phyloP scores from a whole-genome alignment of 2,329 filamentous ascomycete species.

The Diaporthe sp. region DNA sequence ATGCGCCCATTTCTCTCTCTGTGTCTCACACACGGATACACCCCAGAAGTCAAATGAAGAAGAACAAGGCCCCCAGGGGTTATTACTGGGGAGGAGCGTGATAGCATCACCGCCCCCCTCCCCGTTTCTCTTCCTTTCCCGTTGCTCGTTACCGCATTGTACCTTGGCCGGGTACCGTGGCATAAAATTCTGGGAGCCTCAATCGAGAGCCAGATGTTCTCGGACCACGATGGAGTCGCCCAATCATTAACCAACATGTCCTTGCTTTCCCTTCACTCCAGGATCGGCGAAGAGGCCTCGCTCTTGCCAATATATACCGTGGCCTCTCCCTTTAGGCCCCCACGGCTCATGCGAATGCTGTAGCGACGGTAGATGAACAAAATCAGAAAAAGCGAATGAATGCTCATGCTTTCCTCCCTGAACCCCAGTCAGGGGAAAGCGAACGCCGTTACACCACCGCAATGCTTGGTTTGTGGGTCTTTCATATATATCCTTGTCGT shows the following conservation, averaged over 20 bases:
- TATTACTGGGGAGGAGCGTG: neutral
- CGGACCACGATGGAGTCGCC: neutral
- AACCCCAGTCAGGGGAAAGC: neutral
- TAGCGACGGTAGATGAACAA: slow-evolving; percentile 23
- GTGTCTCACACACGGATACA: neutral
- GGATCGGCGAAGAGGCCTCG: neutral
- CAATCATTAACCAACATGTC: slow-evolving; percentile 3
- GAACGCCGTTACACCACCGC: slow-evolving; percentile 36
- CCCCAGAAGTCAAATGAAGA: slow-evolving; percentile 15
- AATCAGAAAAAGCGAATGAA: slow-evolving; percentile 17
- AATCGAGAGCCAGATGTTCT: neutral
- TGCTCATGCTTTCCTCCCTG: slow-evolving; percentile 8
- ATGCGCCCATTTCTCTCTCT: neutral
- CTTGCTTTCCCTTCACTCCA: neutral
- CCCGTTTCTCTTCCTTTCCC: neutral
- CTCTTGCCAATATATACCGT: neutral
- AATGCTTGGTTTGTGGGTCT: slow-evolving; percentile 32
- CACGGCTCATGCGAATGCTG: slow-evolving; percentile 22
- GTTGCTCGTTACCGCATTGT: neutral
- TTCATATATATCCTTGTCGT: slow-evolving; percentile 32
- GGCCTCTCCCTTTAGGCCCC: neutral
- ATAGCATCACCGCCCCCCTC: neutral
- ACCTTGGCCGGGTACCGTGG: slow-evolving; percentile 1
- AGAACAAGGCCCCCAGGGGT: neutral
- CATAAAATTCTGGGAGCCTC: neutral